Base-by-base conservation (phyloP, 176 grass and related monocot genomes). In the Leersia perrieri region DNA sequence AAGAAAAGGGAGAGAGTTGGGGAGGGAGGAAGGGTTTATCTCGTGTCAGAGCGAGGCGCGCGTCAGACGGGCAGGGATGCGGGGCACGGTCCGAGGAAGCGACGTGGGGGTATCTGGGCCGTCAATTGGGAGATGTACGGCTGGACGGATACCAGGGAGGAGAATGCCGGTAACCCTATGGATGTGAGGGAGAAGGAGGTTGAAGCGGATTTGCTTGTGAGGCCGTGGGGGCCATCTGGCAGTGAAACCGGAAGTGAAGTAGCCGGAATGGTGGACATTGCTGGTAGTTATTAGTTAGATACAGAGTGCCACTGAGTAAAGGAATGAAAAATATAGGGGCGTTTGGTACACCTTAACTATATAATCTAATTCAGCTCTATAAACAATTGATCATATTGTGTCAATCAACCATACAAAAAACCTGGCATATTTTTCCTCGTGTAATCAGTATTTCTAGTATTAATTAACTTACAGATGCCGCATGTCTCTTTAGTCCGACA, bases 1-100 rank as follows among this genome's bases (percentile, higher is more conserved):
- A 63, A 40, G 41, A 60, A 29, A 15, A 29, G 45, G 47, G 30
- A 22, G 15, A 34, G 31, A 47, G 31, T 55, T 12, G 72, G 70
- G 66, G 64, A 25, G 76, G 34, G 2, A 20, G 11, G 42, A 76
- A 84, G 68, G 86, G 91, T 89, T 85, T 85, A 85, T 85, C 77
- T 85, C 77, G 87, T 72, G 42, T 85, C 42, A n/a, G 76, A 55
- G n/a, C 70, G 63, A 70, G 49, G 79, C 53, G 65, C 31, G n/a
- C 44, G 42, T 39, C 29, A 16, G 78, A 28, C 38, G n/a, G n/a
- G n/a, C n/a, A n/a, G n/a, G n/a, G n/a, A n/a, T n/a, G n/a, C 27
- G 4, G 41, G 61, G 32, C 53, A 34, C 55, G 76, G 77, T 71
- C 82, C 64, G 65, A 81, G 63, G 76, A 71, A 76, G 29, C 55